Evolutionary conservation across 1,284 basidiomycete genomes (phyloP).

Genomic region (Gomphus bonarii): DNA sequence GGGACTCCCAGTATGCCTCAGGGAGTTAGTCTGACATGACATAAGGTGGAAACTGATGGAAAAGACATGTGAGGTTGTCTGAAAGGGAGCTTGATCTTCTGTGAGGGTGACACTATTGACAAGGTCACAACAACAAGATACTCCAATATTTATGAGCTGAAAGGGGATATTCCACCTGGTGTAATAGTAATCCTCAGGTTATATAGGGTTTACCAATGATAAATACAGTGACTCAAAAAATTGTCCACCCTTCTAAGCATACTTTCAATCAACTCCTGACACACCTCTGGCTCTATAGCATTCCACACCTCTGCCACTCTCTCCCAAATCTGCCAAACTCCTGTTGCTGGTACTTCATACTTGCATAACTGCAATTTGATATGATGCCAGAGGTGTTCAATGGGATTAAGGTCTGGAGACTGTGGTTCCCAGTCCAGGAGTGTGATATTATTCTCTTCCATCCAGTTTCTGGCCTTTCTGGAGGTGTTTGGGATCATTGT

Average conservation of each 20-base stretch:
- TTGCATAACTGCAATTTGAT: not conserved
- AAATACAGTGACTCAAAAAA: too few relatives aligned
- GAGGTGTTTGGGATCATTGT: slow-evolving; percentile 12
- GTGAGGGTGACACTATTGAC: too few relatives aligned
- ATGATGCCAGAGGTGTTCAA: not conserved
- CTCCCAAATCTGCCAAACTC: not conserved
- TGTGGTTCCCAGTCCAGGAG: not conserved
- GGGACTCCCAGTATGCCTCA: too few relatives aligned
- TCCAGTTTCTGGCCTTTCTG: not conserved
- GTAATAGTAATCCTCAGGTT: too few relatives aligned
- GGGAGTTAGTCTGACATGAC: too few relatives aligned
- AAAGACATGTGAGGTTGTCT: too few relatives aligned
- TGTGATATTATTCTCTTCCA: not conserved
- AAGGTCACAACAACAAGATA: too few relatives aligned
- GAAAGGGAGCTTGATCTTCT: too few relatives aligned
- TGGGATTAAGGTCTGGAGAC: not conserved
- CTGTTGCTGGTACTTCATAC: not conserved
- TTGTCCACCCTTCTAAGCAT: not conserved
- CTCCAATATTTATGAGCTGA: too few relatives aligned
- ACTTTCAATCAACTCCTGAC: not conserved
- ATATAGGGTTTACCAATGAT: too few relatives aligned
- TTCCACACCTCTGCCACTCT: not conserved
- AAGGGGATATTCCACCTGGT: too few relatives aligned
- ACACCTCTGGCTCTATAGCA: not conserved
- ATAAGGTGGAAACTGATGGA: too few relatives aligned